These are phyloP conservation scores for Zygosaccharomyces sapae DNA, from an alignment of 1,139 yeast species.

Conservation along the genomic window DNA sequence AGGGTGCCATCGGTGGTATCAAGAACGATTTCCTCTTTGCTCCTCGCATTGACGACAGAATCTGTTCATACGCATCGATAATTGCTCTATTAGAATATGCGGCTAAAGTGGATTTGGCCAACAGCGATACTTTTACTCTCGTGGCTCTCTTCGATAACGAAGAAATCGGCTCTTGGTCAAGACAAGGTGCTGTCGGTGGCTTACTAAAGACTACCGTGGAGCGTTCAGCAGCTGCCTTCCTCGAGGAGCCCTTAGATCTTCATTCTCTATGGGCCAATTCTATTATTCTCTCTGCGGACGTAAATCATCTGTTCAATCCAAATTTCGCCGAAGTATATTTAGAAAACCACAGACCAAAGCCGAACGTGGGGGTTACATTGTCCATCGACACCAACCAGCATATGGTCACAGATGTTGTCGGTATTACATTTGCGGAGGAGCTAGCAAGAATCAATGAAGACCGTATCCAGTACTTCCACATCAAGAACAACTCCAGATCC, in stretches of 20 bases:
- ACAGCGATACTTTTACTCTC: constrained; percentile 43
- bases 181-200: constrained; percentile 59
- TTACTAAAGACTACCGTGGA: constrained; percentile 44
- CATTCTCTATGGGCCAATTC: constrained; percentile 50
- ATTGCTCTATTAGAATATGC: constrained; percentile 46
- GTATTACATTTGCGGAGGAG: constrained; percentile 61
- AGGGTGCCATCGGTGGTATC: constrained; percentile 58
- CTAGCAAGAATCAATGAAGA: constrained; percentile 61
- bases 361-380: constrained; percentile 69
- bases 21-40: constrained; percentile 58
- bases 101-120: constrained; percentile 24
- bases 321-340: constrained; percentile 59
- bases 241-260: constrained; percentile 28
- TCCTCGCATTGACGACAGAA: constrained; percentile 63
- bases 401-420: constrained; percentile 75
- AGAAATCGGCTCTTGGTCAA: constrained; percentile 58
- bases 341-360: constrained; percentile 70
- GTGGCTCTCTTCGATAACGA: constrained; percentile 58
- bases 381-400: constrained; percentile 74
- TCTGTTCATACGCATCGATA: constrained; percentile 60
- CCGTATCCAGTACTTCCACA: constrained; percentile 62
- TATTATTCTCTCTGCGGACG: constrained; percentile 61
- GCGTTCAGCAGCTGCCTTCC: constrained; percentile 35
- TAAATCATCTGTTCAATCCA: constrained; percentile 61
- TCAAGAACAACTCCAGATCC: constrained; percentile 65